Base-by-base conservation (phyloP, 208 protist genomes). In the Eutreptiella sp. region DNA sequence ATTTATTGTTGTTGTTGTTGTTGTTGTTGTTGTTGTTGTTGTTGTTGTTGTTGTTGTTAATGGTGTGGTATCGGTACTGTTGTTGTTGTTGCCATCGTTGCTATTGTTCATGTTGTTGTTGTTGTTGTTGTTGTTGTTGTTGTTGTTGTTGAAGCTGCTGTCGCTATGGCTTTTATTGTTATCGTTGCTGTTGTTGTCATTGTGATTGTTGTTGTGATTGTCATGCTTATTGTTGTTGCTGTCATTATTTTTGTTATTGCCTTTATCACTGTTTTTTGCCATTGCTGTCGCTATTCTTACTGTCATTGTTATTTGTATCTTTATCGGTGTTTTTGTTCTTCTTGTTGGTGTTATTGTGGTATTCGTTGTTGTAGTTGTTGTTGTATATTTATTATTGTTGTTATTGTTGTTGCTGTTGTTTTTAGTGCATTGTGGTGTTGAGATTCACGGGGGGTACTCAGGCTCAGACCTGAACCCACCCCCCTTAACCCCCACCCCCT, bases 111-210 rank as follows among this genome's bases (percentile, higher is more conserved):
- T 50, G 45, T 50, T 50, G 45, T 50, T 50, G 45, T 50, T 50
- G 45, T 50, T 50, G 45, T 50, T 50, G 45, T 50, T 50, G 45
- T 50, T 50, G 45, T 50, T 50, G 45, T 50, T 50, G 45, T 50
- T 50, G 45, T 50, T 50, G 45, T 50, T 50, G 45, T 50, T 50
- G 45, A 42, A 42, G 11, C 29, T 50, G 11, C 31, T n/a, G 16
- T 50, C 29, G 45, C 29, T 50, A 11, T 11, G 11, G 11, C 31
- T 50, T 23, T n/a, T 50, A 19, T 50, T 50, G 11, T n/a, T 50
- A 38, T n/a, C 11, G 45, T 50, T 50, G 16, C 11, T n/a, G 16
- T n/a, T 50, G 45, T 11, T 19, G 16, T 50, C 31, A 19, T 50
- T 50, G 45, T 50, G 11, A 19, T 50, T 50, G 45, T 50, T 50